A percentile compares a stretch with the other conserved stretches of the same genome.
Evolutionary conservation across 2,329 filamentous ascomycete genomes (phyloP).

Genomic region (Fusarium napiforme): DNA sequence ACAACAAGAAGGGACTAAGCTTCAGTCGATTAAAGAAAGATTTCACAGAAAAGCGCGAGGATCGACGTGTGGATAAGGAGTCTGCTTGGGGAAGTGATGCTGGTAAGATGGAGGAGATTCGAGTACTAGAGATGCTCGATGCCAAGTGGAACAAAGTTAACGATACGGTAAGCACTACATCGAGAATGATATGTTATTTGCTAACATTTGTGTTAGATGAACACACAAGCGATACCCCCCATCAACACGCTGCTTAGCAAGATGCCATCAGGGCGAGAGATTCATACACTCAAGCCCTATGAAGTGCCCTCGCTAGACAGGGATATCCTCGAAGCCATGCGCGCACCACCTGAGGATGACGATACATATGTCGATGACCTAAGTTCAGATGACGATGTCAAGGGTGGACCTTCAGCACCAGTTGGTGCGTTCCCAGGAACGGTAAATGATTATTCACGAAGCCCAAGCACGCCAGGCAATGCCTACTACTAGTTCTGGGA

Average conservation of each 20-base stretch:
- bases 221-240: constrained; percentile 80
- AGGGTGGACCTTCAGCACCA: constrained; percentile 47
- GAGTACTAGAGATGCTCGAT: constrained; percentile 87
- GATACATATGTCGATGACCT: constrained; percentile 49
- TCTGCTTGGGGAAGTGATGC: constrained; percentile 83
- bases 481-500: constrained; percentile 50
- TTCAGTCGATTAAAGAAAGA: constrained; percentile 76
- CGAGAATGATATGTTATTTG: not conserved
- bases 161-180: constrained; percentile 74
- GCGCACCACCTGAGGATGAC: constrained; percentile 51
- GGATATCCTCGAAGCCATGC: constrained; percentile 71
- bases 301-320: constrained; percentile 72
- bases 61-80: constrained; percentile 80
- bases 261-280: constrained; percentile 90
- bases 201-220: constrained; percentile 66
- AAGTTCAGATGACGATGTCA: constrained; percentile 54
- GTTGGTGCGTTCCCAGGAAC: constrained; percentile 64
- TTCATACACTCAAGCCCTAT: constrained; percentile 78
- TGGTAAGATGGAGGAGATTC: constrained; percentile 83
- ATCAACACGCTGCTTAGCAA: constrained; percentile 76
- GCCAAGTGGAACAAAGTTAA: constrained; percentile 93
- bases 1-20: constrained; percentile 64
- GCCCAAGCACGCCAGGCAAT: constrained; percentile 47
- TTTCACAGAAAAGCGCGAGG: constrained; percentile 81
- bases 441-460: constrained; percentile 51